Percentiles rank a stretch among this genome's conserved stretches.
These are phyloP conservation scores for Hanseniaspora uvarum DNA, from an alignment of 1,139 yeast genomes.

Conservation along the genomic window DNA sequence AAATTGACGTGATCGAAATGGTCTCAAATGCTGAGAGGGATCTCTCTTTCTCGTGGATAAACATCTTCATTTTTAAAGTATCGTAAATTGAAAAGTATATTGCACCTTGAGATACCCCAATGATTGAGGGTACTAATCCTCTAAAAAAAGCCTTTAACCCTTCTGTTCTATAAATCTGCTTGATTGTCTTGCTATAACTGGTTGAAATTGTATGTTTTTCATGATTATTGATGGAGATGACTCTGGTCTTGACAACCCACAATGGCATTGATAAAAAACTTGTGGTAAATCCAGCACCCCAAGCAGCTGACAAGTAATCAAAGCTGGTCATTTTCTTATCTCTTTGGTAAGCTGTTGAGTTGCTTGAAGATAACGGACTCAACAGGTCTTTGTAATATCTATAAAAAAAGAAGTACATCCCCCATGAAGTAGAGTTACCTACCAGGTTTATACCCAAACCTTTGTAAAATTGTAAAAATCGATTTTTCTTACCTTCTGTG, in stretches of 20 bases:
- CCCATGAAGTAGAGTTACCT: constrained; percentile 87
- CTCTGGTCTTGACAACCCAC: constrained; percentile 93
- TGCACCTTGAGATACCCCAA: constrained; percentile 83
- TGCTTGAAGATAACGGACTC: constrained; percentile 1
- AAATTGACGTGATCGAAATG: constrained; percentile 51
- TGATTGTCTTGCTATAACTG: constrained; percentile 26
- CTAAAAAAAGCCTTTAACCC: constrained; percentile 69
- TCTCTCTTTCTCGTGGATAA: constrained; percentile 22
- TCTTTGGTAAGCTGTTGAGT: constrained; percentile 20
- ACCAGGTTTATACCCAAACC: constrained; percentile 72
- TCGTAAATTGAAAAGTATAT: constrained; percentile 81
- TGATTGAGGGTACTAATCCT: constrained; percentile 70
- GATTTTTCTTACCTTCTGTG: constrained; percentile 8
- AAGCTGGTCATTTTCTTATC: constrained; percentile 26
- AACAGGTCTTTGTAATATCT: constrained; percentile 41
- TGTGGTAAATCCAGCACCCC: constrained; percentile 64
- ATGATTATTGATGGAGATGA: constrained; percentile 52
- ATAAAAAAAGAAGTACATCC: constrained; percentile 68
- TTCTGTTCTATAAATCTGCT: constrained; percentile 45
- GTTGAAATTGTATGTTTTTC: background rate
- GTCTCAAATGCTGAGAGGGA: constrained; percentile 46
- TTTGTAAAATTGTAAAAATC: constrained; percentile 44
- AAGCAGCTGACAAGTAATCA: constrained; percentile 43
- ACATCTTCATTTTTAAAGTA: constrained; percentile 41
- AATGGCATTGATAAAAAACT: constrained; percentile 77